phyloP scores from a whole-genome alignment of 1,284 basidiomycete species.

The Retiboletus fuscus region DNA sequence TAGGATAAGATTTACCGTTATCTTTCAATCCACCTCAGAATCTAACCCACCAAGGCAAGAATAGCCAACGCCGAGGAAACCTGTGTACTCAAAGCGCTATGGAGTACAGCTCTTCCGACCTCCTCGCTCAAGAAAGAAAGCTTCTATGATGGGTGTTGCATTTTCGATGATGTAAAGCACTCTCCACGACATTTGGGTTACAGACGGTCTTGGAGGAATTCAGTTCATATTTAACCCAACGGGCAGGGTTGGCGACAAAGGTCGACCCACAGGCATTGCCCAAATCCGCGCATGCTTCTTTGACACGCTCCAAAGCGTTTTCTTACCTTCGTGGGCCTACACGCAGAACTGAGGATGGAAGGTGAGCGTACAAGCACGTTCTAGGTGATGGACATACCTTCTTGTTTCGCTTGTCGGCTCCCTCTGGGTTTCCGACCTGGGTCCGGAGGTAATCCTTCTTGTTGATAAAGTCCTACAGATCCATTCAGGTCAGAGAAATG shows the following conservation, averaged over 20 bases:
- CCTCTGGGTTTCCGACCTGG: constrained; percentile 96
- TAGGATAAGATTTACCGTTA: no score
- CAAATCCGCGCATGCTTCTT: constrained; percentile 92
- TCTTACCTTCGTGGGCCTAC: constrained; percentile 98
- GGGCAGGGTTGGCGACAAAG: neutral
- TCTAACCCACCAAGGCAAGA: no score
- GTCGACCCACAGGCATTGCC: constrained; percentile 36
- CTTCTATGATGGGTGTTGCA: no score
- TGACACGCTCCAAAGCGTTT: constrained; percentile 91
- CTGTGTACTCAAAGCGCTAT: no score
- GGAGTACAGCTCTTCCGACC: no score
- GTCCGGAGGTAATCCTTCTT: constrained; percentile 88
- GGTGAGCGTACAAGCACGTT: neutral
- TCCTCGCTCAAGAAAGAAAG: no score
- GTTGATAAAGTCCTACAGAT: constrained; percentile 78
- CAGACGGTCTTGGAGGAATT: constrained; percentile 38
- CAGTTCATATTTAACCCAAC: no score
- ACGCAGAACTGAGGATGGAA: constrained; percentile 74
- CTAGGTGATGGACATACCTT: constrained; percentile 66
- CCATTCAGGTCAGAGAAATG: constrained; percentile 16
- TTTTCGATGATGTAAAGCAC: no score
- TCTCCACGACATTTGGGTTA: constrained; percentile 17
- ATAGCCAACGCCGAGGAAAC: no score
- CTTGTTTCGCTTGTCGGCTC: constrained; percentile 96
- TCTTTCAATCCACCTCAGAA: no score